Evolutionary conservation across 1,284 basidiomycete species (phyloP), one percentile per base, ranked within the genome.

Genomic region (Heterobasidion parviporum): DNA sequence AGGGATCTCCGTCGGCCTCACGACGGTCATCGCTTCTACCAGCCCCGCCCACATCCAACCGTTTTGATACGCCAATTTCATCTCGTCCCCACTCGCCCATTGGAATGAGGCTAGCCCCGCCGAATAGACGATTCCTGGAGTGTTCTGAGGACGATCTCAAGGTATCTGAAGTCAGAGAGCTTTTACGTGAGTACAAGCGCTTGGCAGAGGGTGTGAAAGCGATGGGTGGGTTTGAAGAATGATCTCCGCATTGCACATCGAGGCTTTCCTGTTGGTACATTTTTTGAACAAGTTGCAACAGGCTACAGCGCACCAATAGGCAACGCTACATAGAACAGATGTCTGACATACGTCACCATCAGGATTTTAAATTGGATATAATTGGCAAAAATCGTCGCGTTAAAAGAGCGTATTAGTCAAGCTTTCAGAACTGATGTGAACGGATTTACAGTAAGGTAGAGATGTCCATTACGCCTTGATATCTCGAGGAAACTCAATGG

Each of bases 151-250:
- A 86, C 55, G 91, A 94, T 61, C 70, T 94, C 56, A 79, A 76
- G 54, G 70, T 94, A 20, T 81, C 82, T 0, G 92, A 94, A 63
- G 82, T 94, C 1, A 81, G 77, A 0, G 82, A 86, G 58, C 72
- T 94, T 43, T 70, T 94, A 63, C 70, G 74, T 34, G 92, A 94
- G 60, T 94, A 94, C 68, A 80, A 82, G 58, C 74, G 85, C 18
- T 65, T 91, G 52, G 87, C 69, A 9, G 74, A 74, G 54, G 73
- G 70, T 8, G 61, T 78, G 47, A 62, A 69, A 20, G 70, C 69
- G 2, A 63, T 76, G 63, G 74, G 72, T 20, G 73, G 71, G 4
- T 77, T 77, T 56, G 63, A 71, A 18, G 70, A 72, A 18, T 68
- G 68, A 53, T 5, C 5, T 26, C 65, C 44, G 57, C 53, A 8